phyloP scores from a whole-genome alignment of 108 stramenopile species.

The Asterionellopsis glacialis region DNA sequence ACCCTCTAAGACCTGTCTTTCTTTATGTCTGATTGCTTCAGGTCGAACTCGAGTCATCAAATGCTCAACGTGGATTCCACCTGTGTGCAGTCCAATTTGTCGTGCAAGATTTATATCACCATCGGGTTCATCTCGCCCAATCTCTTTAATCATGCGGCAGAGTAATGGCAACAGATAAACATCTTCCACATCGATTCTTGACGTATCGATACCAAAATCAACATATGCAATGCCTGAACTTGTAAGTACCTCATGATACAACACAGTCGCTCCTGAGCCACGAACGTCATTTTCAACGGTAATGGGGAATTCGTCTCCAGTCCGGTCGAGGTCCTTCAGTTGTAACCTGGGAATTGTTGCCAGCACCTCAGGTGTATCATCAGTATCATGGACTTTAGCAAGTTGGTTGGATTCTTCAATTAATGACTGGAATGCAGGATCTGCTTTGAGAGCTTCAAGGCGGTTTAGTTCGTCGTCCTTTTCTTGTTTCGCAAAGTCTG shows the following conservation, averaged over 20 bases:
- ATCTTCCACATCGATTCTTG: conserved; percentile 70
- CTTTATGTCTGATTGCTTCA: conserved; percentile 34
- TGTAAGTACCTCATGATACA: conserved; percentile 52
- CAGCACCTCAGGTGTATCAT: conserved; percentile 72
- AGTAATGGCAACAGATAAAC: conserved; percentile 70
- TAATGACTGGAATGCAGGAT: conserved; percentile 42
- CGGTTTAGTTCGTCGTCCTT: conserved; percentile 36
- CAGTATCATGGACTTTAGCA: conserved; percentile 57
- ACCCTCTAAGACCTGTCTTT: conserved; percentile 46
- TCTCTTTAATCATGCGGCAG: conserved; percentile 56
- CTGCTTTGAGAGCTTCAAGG: conserved; percentile 23
- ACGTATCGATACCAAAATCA: conserved; percentile 80
- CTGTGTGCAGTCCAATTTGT: conserved; percentile 64
- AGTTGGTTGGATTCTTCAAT: conserved; percentile 57
- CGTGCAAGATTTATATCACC: conserved; percentile 22
- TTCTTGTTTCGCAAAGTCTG: conserved; percentile 39
- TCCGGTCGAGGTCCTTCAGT: conserved; percentile 46
- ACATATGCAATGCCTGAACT: conserved; percentile 84
- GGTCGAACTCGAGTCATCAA: conserved; percentile 41
- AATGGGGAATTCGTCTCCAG: conserved; percentile 56
- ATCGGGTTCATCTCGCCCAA: conserved; percentile 39
- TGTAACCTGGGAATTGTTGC: conserved; percentile 71
- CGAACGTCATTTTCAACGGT: conserved; percentile 35
- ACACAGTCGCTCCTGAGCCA: conserved; percentile 52
- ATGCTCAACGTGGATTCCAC: conserved; percentile 46